These are phyloP conservation scores for Chrysosporium keratinophilum DNA, from an alignment of 2,329 filamentous ascomycete species.

Conservation along the genomic window DNA sequence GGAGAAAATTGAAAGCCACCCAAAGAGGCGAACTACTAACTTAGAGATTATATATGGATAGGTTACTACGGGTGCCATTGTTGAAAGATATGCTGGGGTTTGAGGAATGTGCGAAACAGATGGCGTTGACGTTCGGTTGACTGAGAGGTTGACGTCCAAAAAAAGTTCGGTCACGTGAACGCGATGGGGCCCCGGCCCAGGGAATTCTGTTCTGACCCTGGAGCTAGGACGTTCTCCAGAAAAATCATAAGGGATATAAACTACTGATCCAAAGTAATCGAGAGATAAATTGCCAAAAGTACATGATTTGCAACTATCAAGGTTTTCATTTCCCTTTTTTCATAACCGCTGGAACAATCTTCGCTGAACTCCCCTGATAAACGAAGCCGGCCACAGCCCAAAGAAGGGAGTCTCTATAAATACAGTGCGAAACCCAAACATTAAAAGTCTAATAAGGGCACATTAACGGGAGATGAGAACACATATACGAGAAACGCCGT, in stretches of 20 bases:
- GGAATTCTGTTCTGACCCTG: no score
- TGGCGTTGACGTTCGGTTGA: neutral
- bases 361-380: slow-evolving; percentile 3
- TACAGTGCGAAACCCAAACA: slow-evolving; percentile 6
- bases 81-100: neutral
- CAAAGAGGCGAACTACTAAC: neutral
- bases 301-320: neutral
- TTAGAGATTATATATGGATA: slow-evolving; percentile 11
- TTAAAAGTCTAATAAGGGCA: slow-evolving; percentile 4
- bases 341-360: neutral
- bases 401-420: slow-evolving; percentile 10
- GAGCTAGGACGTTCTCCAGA: no score
- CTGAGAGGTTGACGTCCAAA: neutral
- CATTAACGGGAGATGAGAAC: neutral
- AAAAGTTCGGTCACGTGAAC: neutral
- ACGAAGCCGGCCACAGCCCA: neutral
- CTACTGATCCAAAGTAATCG: neutral
- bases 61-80: slow-evolving; percentile 4
- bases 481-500: slow-evolving; percentile 3
- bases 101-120: neutral
- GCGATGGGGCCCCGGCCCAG: neutral
- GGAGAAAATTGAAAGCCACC: neutral
- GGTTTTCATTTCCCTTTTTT: neutral
- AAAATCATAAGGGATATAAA: no score
- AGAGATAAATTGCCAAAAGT: neutral